Percentiles rank a stretch among this genome's conserved stretches.
Evolutionary conservation across 1,284 basidiomycete species (phyloP).

Genomic region (Caloboletus inedulis): DNA sequence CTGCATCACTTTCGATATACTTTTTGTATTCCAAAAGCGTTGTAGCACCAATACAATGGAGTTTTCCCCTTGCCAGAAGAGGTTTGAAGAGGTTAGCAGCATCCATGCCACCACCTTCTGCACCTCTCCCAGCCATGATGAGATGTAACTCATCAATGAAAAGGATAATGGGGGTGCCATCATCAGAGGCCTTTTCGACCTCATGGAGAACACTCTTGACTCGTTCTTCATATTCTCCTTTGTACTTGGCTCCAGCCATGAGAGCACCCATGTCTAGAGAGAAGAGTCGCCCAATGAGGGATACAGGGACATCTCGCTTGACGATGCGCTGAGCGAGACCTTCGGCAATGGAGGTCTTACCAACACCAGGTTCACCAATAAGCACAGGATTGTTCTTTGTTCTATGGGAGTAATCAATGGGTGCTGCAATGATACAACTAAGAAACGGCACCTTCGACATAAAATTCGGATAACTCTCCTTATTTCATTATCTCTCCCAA

Average conservation of each 20-base stretch:
- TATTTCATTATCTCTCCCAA: conserved; percentile 90
- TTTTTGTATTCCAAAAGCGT: conserved; percentile 93
- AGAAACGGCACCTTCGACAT: conserved; percentile 55
- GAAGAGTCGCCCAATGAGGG: conserved; percentile 78
- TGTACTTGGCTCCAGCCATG: conserved; percentile 95
- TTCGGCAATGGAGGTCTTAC: conserved; percentile 93
- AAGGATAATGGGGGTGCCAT: conserved; percentile 84
- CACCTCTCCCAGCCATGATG: conserved; percentile 83
- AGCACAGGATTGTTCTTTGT: conserved; percentile 93
- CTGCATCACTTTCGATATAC: conserved; percentile 94
- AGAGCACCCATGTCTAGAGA: conserved; percentile 93
- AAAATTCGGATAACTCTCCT: conserved; percentile 68
- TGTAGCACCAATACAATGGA: conserved; percentile 89
- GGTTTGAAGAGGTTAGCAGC: conserved; percentile 91
- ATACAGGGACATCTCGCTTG: conserved; percentile 92
- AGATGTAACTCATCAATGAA: conserved; percentile 96
- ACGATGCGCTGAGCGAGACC: conserved; percentile 95
- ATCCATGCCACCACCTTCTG: conserved; percentile 78
- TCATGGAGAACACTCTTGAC: conserved; percentile 92
- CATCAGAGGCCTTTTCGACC: conserved; percentile 86
- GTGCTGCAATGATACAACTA: neutral
- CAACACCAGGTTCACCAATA: conserved; percentile 92
- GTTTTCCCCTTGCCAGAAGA: conserved; percentile 85
- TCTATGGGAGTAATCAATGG: conserved; percentile 38
- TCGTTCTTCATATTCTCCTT: conserved; percentile 97